phyloP scores from a whole-genome alignment of 2,329 filamentous ascomycete species.

The Stemphylium vesicarium region DNA sequence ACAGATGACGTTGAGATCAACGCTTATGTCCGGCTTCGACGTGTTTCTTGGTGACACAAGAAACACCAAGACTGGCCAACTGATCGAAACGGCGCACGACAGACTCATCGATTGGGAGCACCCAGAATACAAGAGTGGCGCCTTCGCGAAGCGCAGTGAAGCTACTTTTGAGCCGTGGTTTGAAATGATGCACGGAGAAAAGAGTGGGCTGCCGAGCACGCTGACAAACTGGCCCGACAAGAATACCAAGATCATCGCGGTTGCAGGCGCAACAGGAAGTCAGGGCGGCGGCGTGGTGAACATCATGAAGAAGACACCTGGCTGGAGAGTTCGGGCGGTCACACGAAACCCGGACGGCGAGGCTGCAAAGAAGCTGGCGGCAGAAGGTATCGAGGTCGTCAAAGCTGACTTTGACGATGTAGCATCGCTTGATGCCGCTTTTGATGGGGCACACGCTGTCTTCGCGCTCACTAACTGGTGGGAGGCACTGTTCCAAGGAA shows the following conservation, averaged over 20 bases:
- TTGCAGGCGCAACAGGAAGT: slow-evolving; percentile 38
- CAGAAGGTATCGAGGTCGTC: slow-evolving; percentile 29
- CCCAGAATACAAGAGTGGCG: slow-evolving; percentile 51
- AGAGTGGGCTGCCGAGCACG: slow-evolving; percentile 51
- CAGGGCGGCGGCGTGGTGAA: slow-evolving; percentile 38
- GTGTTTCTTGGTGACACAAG: slow-evolving; percentile 52
- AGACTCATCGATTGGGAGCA: slow-evolving; percentile 45
- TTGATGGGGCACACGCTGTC: slow-evolving; percentile 36
- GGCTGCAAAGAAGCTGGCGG: slow-evolving; percentile 28
- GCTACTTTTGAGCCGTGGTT: slow-evolving; percentile 59
- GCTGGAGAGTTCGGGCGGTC: slow-evolving; percentile 34
- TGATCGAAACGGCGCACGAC: slow-evolving; percentile 54
- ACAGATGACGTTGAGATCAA: slow-evolving; percentile 49
- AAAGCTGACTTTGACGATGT: slow-evolving; percentile 31
- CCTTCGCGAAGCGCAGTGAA: slow-evolving; percentile 49
- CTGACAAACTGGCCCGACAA: slow-evolving; percentile 30
- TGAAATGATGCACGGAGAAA: slow-evolving; percentile 52
- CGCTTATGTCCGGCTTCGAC: slow-evolving; percentile 54
- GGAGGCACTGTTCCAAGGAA: slow-evolving; percentile 41
- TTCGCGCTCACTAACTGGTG: slow-evolving; percentile 55
- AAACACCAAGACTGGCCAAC: slow-evolving; percentile 49
- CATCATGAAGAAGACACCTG: slow-evolving; percentile 28
- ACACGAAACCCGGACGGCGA: slow-evolving; percentile 29
- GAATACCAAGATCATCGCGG: slow-evolving; percentile 30
- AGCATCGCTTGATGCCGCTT: slow-evolving; percentile 23